These are phyloP conservation scores for Cryptosporidium canis DNA, from an alignment of 169 alveolate genomes.

Conservation along the genomic window DNA sequence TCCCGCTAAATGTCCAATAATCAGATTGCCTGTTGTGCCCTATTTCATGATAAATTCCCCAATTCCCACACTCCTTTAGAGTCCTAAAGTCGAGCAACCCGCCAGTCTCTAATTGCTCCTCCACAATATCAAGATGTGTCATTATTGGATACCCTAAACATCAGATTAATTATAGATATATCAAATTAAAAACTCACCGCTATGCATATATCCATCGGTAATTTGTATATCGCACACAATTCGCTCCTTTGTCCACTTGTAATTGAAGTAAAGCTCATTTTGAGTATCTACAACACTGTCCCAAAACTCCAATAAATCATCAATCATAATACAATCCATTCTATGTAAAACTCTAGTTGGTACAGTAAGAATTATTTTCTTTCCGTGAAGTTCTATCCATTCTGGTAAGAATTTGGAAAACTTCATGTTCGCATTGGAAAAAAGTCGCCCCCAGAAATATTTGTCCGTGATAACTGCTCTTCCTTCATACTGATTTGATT, in stretches of 20 bases:
- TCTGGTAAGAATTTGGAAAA: not conserved
- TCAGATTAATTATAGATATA: not conserved
- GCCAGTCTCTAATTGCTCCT: not conserved
- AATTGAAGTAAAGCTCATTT: constrained; percentile 28
- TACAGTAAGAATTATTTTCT: constrained; percentile 31
- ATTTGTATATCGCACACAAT: constrained; percentile 63
- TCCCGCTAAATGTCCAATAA: constrained; percentile 62
- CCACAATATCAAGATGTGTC: constrained; percentile 59
- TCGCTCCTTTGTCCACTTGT: constrained; percentile 40
- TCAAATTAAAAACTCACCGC: constrained; percentile 38
- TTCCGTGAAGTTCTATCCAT: constrained; percentile 65
- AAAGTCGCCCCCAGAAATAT: not conserved
- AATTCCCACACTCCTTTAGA: constrained; percentile 17
- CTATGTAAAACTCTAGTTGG: constrained; percentile 8
- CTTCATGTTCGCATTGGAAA: not conserved
- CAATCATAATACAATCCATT: not conserved
- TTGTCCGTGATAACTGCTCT: not conserved
- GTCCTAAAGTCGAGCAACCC: constrained; percentile 7
- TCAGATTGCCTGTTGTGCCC: constrained; percentile 61
- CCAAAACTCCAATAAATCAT: constrained; percentile 41
- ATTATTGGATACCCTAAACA: constrained; percentile 58
- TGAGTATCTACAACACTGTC: constrained; percentile 52
- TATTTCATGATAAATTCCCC: constrained; percentile 70
- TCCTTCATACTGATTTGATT: not conserved
- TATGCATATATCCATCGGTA: constrained; percentile 70